phyloP scores from a whole-genome alignment of 2,329 filamentous ascomycete species.

The Grosmannia penicillata region DNA sequence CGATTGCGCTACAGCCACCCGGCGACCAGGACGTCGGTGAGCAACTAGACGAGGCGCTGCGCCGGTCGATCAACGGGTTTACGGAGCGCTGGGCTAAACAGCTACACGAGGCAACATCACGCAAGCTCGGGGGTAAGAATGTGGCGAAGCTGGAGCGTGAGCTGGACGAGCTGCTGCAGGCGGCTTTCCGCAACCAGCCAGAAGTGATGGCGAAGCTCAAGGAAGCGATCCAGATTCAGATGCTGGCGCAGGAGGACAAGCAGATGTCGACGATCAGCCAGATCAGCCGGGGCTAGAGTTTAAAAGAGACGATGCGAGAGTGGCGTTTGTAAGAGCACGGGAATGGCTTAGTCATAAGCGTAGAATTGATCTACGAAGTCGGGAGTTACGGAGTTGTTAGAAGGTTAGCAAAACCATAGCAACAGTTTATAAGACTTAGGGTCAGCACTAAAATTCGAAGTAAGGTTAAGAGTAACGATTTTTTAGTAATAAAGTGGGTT shows the following conservation, averaged over 20 bases:
- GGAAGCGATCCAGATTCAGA: conserved; percentile 44
- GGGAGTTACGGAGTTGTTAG: too few relatives aligned
- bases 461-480: too few relatives aligned
- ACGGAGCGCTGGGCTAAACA: conserved; percentile 43
- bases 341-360: too few relatives aligned
- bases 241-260: conserved; percentile 33
- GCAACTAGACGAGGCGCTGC: conserved; percentile 46
- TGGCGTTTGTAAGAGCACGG: too few relatives aligned
- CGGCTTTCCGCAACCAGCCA: conserved; percentile 42
- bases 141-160: conserved; percentile 39
- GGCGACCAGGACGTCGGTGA: conserved; percentile 42
- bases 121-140: conserved; percentile 33
- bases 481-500: too few relatives aligned
- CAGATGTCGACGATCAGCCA: conserved; percentile 9
- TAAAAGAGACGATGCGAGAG: too few relatives aligned
- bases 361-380: too few relatives aligned
- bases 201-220: conserved; percentile 45
- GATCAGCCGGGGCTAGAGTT: conserved; percentile 8
- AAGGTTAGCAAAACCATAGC: too few relatives aligned
- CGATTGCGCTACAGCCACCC: too few relatives aligned
- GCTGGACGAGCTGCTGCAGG: conserved; percentile 39
- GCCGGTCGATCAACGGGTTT: conserved; percentile 48
- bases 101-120: conserved; percentile 31
- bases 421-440: too few relatives aligned
- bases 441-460: too few relatives aligned